Evolutionary conservation across 2,329 filamentous ascomycete species (phyloP), one percentile per base, ranked within the genome.

Genomic region (Pseudodiploospora longispora): DNA sequence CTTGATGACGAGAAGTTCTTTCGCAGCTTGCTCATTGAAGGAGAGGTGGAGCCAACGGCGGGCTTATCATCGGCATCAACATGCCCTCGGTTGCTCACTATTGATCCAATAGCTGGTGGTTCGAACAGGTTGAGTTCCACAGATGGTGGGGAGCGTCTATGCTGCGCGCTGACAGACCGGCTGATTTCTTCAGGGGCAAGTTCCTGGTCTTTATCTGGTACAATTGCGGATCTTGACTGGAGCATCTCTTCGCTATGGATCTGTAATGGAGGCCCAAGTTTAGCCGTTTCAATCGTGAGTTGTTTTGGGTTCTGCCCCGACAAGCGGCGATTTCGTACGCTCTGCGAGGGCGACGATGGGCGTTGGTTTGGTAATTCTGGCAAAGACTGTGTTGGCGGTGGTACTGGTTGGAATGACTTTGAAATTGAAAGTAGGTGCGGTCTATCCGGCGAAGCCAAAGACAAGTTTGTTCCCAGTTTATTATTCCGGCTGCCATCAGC

Each of bases 251-350:
- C 39, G 28, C 35, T 37, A n/a, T 46, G 27, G 6, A 47, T 30
- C 3, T 29, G 37, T 5, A 57, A 36, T 27, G 54, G 52, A 12
- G 54, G 49, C n/a, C 46, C 52, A 6, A 62, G 54, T 27, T 60
- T 63, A 1, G 57, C 52, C 0, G 89, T 96, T 62, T 96, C 87
- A 44, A 97, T 96, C 66, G 89, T 95, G 41, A 97, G 70, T 56
- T 90, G 85, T 60, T 86, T 90, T 10, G 78, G 69, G 55, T 87
- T 87, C 54, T 87, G 83, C 6, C 85, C 86, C 4, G 90, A 95
- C 30, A 95, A 68, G 49, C 90, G 78, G 48, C 90, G 78, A 54
- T 76, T 87, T 42, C 87, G 78, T 41, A 94, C 85, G 35, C 80
- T 73, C 53, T 65, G 65, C 0, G 62, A 58, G 3, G 70, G 60